A percentile compares a stretch with the other conserved stretches of the same genome.
Evolutionary conservation across 768 basidiomycete genomes (phyloP).

Genomic region (Trametes elegans): DNA sequence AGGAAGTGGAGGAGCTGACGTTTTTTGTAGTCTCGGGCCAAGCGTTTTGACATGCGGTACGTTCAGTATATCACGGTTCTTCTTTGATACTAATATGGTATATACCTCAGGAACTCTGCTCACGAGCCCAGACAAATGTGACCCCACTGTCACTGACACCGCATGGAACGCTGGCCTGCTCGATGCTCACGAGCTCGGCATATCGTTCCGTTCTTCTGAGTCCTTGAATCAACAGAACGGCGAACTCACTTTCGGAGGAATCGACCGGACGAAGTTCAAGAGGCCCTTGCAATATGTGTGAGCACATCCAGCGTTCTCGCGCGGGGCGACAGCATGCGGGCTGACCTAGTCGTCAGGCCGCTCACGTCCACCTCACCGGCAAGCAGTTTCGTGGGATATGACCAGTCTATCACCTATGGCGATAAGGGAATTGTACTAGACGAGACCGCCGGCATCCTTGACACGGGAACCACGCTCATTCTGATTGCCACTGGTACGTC

Average conservation of each 20-base stretch:
- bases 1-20: neutral
- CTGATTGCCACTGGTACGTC: constrained; percentile 30
- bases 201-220: constrained; percentile 48
- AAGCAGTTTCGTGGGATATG: constrained; percentile 29
- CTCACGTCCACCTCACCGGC: constrained; percentile 27
- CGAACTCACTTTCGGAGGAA: constrained; percentile 23
- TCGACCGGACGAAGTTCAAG: constrained; percentile 22
- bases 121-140: constrained; percentile 13
- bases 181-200: constrained; percentile 41
- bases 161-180: constrained; percentile 44
- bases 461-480: constrained; percentile 38
- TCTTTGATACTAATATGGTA: neutral
- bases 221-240: constrained; percentile 3
- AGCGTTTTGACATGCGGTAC: constrained; percentile 38
- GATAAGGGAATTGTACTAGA: constrained; percentile 11
- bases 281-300: constrained; percentile 27
- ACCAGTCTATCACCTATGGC: constrained; percentile 30
- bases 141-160: constrained; percentile 54
- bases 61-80: neutral
- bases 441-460: constrained; percentile 33
- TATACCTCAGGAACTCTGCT: neutral
- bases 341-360: constrained; percentile 10
- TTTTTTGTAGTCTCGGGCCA: constrained; percentile 45
- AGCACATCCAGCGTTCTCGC: constrained; percentile 18
- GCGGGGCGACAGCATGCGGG: constrained; percentile 22